Evolutionary conservation across 139 green algal species (phyloP).

Genomic region (Coccomyxa sp.): DNA sequence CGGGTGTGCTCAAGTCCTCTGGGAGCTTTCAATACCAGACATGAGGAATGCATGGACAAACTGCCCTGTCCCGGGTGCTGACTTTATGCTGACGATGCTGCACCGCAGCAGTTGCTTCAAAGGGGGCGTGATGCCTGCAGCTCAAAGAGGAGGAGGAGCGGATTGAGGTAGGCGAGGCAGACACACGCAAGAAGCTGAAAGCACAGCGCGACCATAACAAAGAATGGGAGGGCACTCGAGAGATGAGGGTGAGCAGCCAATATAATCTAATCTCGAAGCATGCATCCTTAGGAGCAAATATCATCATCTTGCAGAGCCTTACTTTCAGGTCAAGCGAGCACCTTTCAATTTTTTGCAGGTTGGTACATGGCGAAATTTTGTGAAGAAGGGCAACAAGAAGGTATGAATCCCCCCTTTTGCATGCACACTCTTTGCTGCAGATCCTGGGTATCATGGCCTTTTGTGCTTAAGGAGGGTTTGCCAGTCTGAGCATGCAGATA

Average conservation of each 20-base stretch:
- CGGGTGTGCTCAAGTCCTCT: too few species aligned
- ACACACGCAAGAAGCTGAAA: conserved; percentile 51
- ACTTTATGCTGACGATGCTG: neutral
- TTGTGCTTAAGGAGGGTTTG: too few species aligned
- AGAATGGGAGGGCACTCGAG: conserved; percentile 78
- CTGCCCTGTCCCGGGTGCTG: too few species aligned
- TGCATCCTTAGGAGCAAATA: too few species aligned
- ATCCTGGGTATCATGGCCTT: too few species aligned
- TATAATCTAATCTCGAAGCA: too few species aligned
- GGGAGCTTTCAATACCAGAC: too few species aligned
- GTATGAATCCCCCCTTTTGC: too few species aligned
- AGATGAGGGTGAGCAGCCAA: conserved; percentile 61
- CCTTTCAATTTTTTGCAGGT: conserved; percentile 18
- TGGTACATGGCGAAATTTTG: conserved; percentile 72
- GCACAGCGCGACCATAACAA: conserved; percentile 62
- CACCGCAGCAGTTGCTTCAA: neutral
- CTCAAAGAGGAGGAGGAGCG: conserved; percentile 68
- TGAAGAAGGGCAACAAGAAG: conserved; percentile 49
- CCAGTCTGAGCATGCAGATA: neutral
- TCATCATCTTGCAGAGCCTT: neutral
- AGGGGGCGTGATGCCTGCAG: conserved; percentile 11
- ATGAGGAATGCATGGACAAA: too few species aligned
- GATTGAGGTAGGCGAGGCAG: conserved; percentile 59
- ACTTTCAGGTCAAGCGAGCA: neutral
- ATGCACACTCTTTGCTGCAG: too few species aligned